These are phyloP conservation scores for Cercis canadensis DNA, from an alignment of 306 rosid genomes.

Conservation along the genomic window DNA sequence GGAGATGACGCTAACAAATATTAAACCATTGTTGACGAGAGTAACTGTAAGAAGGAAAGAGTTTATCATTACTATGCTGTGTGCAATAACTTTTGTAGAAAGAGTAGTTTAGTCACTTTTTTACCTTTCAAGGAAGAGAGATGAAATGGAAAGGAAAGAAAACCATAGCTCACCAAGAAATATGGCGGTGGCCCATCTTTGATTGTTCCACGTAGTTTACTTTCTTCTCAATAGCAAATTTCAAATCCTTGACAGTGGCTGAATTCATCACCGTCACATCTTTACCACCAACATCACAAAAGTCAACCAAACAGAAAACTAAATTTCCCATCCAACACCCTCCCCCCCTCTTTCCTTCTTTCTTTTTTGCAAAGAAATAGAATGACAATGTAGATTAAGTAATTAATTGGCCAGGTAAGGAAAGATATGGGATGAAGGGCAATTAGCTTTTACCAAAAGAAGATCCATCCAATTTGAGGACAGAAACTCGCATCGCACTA, in stretches of 20 bases:
- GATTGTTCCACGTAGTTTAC: slow-evolving; percentile 84
- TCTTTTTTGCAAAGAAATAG: background rate
- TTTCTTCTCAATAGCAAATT: slow-evolving; percentile 75
- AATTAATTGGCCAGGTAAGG: background rate
- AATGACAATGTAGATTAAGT: too few species aligned
- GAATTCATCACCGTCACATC: slow-evolving; percentile 77
- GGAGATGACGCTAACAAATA: slow-evolving; percentile 1
- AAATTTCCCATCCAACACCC: slow-evolving; percentile 7
- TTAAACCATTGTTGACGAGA: background rate
- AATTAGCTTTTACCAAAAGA: slow-evolving; percentile 54
- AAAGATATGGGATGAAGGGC: slow-evolving; percentile 13
- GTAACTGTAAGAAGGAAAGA: background rate
- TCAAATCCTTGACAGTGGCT: slow-evolving; percentile 75
- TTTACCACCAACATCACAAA: slow-evolving; percentile 34
- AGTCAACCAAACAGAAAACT: background rate
- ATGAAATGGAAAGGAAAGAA: slow-evolving; percentile 15
- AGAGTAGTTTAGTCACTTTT: background rate
- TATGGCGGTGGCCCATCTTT: slow-evolving; percentile 92
- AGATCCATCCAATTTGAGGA: slow-evolving; percentile 69
- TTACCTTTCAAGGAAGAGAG: background rate
- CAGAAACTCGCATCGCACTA: slow-evolving; percentile 83
- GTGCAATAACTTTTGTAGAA: background rate
- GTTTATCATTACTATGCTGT: background rate
- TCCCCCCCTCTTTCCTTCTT: background rate
- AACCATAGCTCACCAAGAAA: slow-evolving; percentile 67